Evolutionary conservation across 768 basidiomycete species (phyloP).

Genomic region (Agaricus sinodeliciosus): DNA sequence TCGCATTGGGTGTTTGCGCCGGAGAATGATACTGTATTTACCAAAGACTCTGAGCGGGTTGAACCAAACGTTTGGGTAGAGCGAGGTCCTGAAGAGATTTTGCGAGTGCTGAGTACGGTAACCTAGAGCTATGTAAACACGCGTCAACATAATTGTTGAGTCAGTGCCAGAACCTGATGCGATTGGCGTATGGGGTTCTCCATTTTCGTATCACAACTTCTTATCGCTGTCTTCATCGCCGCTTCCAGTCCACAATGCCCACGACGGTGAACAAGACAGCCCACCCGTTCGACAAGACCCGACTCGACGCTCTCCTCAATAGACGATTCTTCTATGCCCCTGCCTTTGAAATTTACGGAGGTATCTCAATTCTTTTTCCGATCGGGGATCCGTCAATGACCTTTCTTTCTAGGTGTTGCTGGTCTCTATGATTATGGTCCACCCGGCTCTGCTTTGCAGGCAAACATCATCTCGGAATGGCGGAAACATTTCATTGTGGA

Average conservation of each 20-base stretch:
- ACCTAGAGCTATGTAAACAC: background rate
- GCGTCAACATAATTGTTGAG: too few relatives aligned
- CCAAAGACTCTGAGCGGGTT: constrained; percentile 33
- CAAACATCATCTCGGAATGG: constrained; percentile 97
- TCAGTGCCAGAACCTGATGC: constrained; percentile 21
- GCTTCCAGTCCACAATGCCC: constrained; percentile 25
- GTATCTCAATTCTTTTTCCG: constrained; percentile 31
- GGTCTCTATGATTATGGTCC: constrained; percentile 98
- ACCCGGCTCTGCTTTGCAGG: constrained; percentile 90
- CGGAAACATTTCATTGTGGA: constrained; percentile 97
- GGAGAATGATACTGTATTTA: constrained; percentile 53
- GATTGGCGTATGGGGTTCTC: constrained; percentile 18
- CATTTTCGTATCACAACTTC: constrained; percentile 20
- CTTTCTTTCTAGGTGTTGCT: constrained; percentile 65
- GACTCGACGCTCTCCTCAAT: constrained; percentile 80
- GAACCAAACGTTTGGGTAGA: constrained; percentile 53
- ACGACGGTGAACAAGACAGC: constrained; percentile 67
- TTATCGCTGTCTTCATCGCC: constrained; percentile 24
- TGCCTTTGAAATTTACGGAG: constrained; percentile 98
- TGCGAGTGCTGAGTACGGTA: constrained; percentile 24
- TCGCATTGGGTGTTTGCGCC: constrained; percentile 53
- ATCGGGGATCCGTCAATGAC: constrained; percentile 5
- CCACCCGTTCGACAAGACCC: constrained; percentile 81
- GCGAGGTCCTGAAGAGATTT: constrained; percentile 41
- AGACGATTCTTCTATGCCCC: constrained; percentile 97